A percentile compares a stretch with the other conserved stretches of the same genome.
These are phyloP conservation scores for Allodekkera sacchari DNA, from an alignment of 805 yeast genomes.

Conservation along the genomic window DNA sequence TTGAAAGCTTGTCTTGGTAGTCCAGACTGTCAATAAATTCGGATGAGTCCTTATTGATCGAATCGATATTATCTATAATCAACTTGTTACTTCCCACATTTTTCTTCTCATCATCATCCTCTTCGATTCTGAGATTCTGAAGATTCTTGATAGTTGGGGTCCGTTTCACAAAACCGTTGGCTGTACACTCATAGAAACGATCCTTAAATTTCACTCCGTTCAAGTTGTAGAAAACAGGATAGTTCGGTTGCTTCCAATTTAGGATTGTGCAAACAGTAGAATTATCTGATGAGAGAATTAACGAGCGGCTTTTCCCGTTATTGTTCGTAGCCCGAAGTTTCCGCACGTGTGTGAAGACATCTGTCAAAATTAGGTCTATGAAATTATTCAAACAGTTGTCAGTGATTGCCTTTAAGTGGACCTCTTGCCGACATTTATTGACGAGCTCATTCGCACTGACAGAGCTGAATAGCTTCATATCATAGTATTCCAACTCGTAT, in stretches of 20 bases:
- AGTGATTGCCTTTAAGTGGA: slow-evolving; percentile 12
- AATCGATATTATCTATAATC: slow-evolving; percentile 27
- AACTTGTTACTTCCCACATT: slow-evolving; percentile 5
- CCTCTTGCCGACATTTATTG: slow-evolving; percentile 5
- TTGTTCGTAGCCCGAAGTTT: slow-evolving; percentile 28
- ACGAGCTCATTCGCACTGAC: slow-evolving; percentile 14
- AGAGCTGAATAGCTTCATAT: slow-evolving; percentile 17
- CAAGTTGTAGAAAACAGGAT: slow-evolving; percentile 84
- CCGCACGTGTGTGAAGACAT: slow-evolving; percentile 72
- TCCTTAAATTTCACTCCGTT: slow-evolving; percentile 45
- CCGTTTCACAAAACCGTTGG: slow-evolving; percentile 29
- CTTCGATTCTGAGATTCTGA: slow-evolving; percentile 2
- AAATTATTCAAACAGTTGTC: slow-evolving; percentile 51
- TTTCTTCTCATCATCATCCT: neutral
- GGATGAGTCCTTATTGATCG: slow-evolving; percentile 27
- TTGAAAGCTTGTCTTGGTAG: slow-evolving; percentile 37
- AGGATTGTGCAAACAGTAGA: slow-evolving; percentile 86
- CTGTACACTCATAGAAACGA: slow-evolving; percentile 29
- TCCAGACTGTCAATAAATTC: slow-evolving; percentile 24
- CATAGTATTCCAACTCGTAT: slow-evolving; percentile 24
- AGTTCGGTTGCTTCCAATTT: slow-evolving; percentile 98
- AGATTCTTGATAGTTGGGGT: slow-evolving; percentile 3
- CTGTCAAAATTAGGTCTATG: slow-evolving; percentile 64
- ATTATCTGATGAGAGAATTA: slow-evolving; percentile 80
- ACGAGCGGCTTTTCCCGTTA: slow-evolving; percentile 41